Evolutionary conservation across 2,329 filamentous ascomycete species (phyloP), one percentile per base, ranked within the genome.

Genomic region (Aureobasidium sp.): DNA sequence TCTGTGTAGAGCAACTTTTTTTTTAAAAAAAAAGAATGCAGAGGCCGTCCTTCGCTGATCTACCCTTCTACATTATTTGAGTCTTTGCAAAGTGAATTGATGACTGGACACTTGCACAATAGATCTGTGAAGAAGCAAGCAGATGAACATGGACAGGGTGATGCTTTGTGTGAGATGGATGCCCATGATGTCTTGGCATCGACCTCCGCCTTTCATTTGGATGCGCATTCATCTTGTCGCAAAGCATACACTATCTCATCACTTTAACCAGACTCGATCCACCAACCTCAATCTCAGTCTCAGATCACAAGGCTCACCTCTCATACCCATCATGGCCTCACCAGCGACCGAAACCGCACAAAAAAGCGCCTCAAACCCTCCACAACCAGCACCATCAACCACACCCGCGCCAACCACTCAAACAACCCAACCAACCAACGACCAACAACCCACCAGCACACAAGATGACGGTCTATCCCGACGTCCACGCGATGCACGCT

Each of bases 401-500:
- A 63, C 64, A 30, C 62, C 63, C 36, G 61, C 64, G 11, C 61
- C 63, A 41, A 36, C 50, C 8, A 59, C 42, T 7, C 61, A 62
- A 21, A 58, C 61, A 50, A 55, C 64, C n/a, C 53, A 30, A 47
- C 44, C 13, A 29, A 25, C 21, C 44, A 27, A 66, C 16, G 68
- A 69, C 30, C 64, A 66, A 14, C 72, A 71, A 6, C 68, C 69
- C 47, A 71, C 69, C 39, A 73, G 71, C 44, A 63, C 65, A 25
- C 64, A 67, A 63, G 73, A 76, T 64, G 69, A 72, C 48, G 72
- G 72, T 45, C 64, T 66, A 41, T 71, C 74, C 47, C 77, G 80
- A 55, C 84, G 88, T 4, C 90, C 90, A 0, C 88, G 89, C 75
- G 90, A 94, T 73, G 84, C 87, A 16, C 86, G 89, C 69, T 85